Base-by-base conservation (phyloP, 306 rosid species). In the Pterocarpus macrocarpus region DNA sequence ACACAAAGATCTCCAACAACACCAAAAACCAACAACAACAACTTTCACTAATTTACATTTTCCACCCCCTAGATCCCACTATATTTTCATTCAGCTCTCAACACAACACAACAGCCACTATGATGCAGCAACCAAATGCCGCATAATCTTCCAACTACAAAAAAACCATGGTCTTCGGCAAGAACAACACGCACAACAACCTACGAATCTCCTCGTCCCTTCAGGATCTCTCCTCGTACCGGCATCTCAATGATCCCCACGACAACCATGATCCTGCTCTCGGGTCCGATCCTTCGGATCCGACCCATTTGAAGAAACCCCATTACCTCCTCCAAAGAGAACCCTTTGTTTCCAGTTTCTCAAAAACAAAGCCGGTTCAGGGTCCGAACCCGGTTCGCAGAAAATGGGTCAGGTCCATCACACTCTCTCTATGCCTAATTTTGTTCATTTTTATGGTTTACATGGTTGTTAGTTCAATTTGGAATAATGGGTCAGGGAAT, bases 161-260 rank as follows among this genome's bases (percentile, higher is more conserved):
- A 22, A 34, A 14, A 73, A 79, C 77, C 47, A 90, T 92, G 98
- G 89, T 85, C 80, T 87, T 92, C 75, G 86, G 84, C 82, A 80
- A 90, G 61, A 55, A 55, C 28, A 14, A 9, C 53, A 47, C 10
- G 14, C 3, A 14, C 53, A 91, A 71, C 85, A 83, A 80, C 78
- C 75, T 92, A 1, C 89, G 94, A 28, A 72, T 90, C 84, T 95
- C 97, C 1, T 86, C 97, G 2, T 95, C 97, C 68, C 98, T 95
- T 30, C 97, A 95, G 75, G 98, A 95, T 88, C 90, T 95, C 81
- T 80, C 97, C 52, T 80, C 91, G 0, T 92, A 90, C 82, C 90
- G 82, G 75, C 84, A 77, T 52, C 69, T 47, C 53, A 47, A 22
- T 22, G 28, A 22, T 22, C 28, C 47, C 47, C 6, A 76, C 45